A percentile compares a stretch with the other conserved stretches of the same genome.
phyloP scores from a whole-genome alignment of 441 rosid species.

The Capsella rubella region DNA sequence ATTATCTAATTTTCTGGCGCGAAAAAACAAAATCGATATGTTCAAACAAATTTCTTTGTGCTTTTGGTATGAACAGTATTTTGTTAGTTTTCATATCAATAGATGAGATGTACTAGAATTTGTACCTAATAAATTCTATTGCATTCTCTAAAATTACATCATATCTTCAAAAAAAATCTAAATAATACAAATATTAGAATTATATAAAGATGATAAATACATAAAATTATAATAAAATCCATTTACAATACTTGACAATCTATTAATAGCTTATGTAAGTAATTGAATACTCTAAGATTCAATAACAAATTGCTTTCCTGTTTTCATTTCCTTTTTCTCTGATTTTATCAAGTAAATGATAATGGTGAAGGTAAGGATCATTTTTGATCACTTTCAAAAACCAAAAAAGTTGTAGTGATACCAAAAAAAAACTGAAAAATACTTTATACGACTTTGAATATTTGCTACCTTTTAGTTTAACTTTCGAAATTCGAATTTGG shows the following conservation, averaged over 20 bases:
- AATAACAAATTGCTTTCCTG: not conserved
- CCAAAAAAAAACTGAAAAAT: too few species aligned
- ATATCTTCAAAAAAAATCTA: too few species aligned
- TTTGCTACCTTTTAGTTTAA: too few species aligned
- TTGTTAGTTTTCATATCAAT: not conserved
- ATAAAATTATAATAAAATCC: not conserved
- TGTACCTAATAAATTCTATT: not conserved
- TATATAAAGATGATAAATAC: not conserved
- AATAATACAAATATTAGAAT: not conserved
- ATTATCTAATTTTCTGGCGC: too few species aligned
- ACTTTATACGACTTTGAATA: too few species aligned
- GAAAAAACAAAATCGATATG: too few species aligned
- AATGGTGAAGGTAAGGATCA: not conserved
- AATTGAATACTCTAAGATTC: not conserved
- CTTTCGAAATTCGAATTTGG: too few species aligned
- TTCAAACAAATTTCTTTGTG: not conserved
- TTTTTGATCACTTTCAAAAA: not conserved
- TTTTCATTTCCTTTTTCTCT: not conserved
- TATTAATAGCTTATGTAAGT: too few species aligned
- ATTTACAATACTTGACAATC: not conserved
- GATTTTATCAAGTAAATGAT: not conserved
- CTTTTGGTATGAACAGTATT: not conserved
- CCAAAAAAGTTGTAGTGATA: too few species aligned
- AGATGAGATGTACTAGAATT: not conserved
- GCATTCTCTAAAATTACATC: too few species aligned